Conservation (phyloP, 2,329 filamentous ascomycete genomes). For the Tolypocladium cylindrosporum region DNA sequence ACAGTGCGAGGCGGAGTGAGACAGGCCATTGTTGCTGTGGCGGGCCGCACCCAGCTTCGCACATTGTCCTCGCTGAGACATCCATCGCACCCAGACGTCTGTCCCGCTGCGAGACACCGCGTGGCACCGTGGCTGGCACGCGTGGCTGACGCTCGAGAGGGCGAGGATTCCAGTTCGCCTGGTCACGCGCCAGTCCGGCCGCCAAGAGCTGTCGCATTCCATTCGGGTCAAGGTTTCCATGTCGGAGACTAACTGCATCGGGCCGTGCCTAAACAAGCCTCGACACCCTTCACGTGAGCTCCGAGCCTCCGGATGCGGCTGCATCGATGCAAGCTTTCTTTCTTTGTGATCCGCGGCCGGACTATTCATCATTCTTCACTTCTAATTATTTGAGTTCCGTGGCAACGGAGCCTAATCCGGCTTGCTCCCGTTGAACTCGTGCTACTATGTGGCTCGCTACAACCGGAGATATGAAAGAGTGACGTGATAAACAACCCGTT, state of each 20-base stretch:
- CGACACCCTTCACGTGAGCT: not conserved
- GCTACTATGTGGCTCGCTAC: not conserved
- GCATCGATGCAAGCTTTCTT: not conserved
- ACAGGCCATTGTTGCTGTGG: not conserved
- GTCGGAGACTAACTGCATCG: not conserved
- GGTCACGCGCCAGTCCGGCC: not conserved
- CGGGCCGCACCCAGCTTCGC: not conserved
- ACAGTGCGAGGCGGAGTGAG: not conserved
- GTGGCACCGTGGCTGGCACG: not conserved
- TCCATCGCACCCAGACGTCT: not conserved
- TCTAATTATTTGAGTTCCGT: too few relatives aligned
- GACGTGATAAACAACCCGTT: too few relatives aligned
- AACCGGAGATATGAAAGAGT: not conserved
- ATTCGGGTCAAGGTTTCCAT: not conserved
- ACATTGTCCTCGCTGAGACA: not conserved
- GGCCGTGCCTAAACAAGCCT: not conserved
- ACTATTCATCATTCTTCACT: not conserved
- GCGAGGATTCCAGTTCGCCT: not conserved
- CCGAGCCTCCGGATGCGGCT: not conserved
- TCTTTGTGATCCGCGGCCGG: not conserved
- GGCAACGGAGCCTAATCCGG: too few relatives aligned
- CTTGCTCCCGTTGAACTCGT: too few relatives aligned
- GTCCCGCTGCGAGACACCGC: not conserved
- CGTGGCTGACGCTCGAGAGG: not conserved
- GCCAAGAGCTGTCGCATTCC: not conserved